Conservation (phyloP, 805 yeast species). For the Hanseniaspora thailandica region DNA sequence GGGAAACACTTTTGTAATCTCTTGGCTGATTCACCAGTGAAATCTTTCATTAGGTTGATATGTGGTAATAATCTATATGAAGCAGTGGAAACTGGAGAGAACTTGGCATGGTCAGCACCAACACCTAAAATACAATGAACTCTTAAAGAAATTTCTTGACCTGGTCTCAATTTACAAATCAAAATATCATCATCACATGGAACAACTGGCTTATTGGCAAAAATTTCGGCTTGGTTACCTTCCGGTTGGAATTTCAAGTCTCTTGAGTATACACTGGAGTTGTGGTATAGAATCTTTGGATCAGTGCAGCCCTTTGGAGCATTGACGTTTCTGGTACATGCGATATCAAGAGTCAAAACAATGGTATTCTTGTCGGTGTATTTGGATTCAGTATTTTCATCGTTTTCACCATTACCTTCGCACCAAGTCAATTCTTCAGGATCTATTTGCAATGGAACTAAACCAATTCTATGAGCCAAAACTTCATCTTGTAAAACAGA, state of each 20-base stretch:
- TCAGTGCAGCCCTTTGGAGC: slow-evolving; percentile 68
- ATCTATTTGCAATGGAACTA: slow-evolving; percentile 78
- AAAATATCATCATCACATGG: slow-evolving; percentile 83
- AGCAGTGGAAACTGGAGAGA: slow-evolving; percentile 94
- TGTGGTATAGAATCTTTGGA: slow-evolving; percentile 72
- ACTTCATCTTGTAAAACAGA: slow-evolving; percentile 97
- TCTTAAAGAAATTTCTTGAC: slow-evolving; percentile 84
- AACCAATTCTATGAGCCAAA: slow-evolving; percentile 86
- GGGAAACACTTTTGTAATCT: slow-evolving; percentile 87
- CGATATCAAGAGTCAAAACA: slow-evolving; percentile 66
- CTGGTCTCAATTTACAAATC: slow-evolving; percentile 87
- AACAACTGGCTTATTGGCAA: slow-evolving; percentile 53
- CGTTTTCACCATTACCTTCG: slow-evolving; percentile 51
- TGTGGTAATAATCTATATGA: slow-evolving; percentile 86
- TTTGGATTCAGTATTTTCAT: slow-evolving; percentile 32
- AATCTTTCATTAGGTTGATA: slow-evolving; percentile 63
- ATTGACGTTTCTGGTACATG: slow-evolving; percentile 75
- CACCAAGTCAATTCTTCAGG: slow-evolving; percentile 85
- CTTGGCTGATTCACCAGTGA: slow-evolving; percentile 61
- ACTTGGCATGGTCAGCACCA: slow-evolving; percentile 94
- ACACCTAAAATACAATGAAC: slow-evolving; percentile 86
- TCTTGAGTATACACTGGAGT: slow-evolving; percentile 76
- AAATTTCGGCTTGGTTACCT: slow-evolving; percentile 68
- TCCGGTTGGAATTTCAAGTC: slow-evolving; percentile 86
- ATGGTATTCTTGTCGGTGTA: slow-evolving; percentile 83